Percentiles rank a stretch among this genome's conserved stretches.
Conservation (phyloP, 192 early-diverging fungal species). For the Kappamyces sp. region DNA sequence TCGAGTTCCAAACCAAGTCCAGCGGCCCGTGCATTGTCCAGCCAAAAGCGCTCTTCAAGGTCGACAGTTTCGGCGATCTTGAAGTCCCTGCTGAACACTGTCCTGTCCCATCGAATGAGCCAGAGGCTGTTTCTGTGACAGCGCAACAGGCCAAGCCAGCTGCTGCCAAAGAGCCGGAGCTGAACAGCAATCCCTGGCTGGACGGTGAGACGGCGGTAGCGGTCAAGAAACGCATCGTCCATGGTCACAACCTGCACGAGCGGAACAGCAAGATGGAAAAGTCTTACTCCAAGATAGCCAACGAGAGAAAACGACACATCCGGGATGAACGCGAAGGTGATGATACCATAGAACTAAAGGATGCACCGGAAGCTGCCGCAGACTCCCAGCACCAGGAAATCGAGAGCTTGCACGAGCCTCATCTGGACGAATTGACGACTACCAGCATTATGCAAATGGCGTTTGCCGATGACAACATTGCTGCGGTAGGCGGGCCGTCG, state of each 20-base stretch:
- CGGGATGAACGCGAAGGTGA: not conserved
- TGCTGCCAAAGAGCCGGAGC: too few relatives aligned
- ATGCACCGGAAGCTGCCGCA: conserved; percentile 16
- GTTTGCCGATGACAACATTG: conserved; percentile 90
- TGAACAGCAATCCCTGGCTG: conserved; percentile 72
- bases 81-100: too few relatives aligned
- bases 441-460: conserved; percentile 85
- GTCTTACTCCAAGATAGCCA: not conserved
- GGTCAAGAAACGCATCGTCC: conserved; percentile 20
- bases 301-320: not conserved
- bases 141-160: too few relatives aligned
- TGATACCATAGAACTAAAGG: conserved; percentile 11
- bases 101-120: too few relatives aligned
- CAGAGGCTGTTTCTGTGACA: too few relatives aligned
- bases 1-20: too few relatives aligned
- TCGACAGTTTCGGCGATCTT: not conserved
- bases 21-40: not conserved
- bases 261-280: conserved; percentile 17
- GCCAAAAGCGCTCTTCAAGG: not conserved
- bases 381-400: not conserved
- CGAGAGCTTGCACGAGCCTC: not conserved
- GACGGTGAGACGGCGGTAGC: conserved; percentile 2
- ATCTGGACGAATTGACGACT: conserved; percentile 52
- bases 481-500: conserved; percentile 29
- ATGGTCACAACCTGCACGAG: not conserved